Percentiles rank a stretch among this genome's conserved stretches.
phyloP scores from a whole-genome alignment of 495 filamentous ascomycete genomes.

The Aspergillus haitiensis region DNA sequence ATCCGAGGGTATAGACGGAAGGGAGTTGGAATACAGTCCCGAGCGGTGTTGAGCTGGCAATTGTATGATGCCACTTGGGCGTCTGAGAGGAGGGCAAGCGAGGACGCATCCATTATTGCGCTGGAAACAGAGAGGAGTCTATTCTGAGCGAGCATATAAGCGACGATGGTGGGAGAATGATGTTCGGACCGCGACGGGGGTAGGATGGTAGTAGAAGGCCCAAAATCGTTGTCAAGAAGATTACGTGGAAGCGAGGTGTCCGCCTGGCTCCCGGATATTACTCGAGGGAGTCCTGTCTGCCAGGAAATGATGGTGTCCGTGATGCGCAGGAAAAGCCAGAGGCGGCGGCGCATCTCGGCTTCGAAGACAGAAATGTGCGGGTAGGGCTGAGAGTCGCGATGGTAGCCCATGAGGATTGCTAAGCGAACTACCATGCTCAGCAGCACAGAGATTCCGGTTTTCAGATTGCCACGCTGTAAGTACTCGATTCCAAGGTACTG shows the following conservation, averaged over 20 bases:
- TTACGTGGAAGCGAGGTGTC: slow-evolving; percentile 38
- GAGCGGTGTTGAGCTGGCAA: slow-evolving; percentile 7
- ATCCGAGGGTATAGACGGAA: slow-evolving; percentile 57
- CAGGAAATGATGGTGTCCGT: slow-evolving; percentile 35
- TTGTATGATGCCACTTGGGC: slow-evolving; percentile 60
- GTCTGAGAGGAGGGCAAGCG: slow-evolving; percentile 62
- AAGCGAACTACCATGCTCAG: slow-evolving; percentile 3
- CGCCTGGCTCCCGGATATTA: slow-evolving; percentile 27
- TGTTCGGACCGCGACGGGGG: slow-evolving; percentile 32
- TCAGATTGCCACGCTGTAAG: slow-evolving; percentile 3
- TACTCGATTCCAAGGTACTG: slow-evolving; percentile 13
- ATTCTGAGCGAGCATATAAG: slow-evolving; percentile 34
- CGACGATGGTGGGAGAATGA: slow-evolving; percentile 12
- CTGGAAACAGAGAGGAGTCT: slow-evolving; percentile 35
- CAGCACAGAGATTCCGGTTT: slow-evolving; percentile 9
- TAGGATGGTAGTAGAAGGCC: slow-evolving; percentile 27
- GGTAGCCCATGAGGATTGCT: slow-evolving; percentile 20
- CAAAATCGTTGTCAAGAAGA: slow-evolving; percentile 37
- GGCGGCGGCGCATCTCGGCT: slow-evolving; percentile 39
- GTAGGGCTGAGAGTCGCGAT: slow-evolving; percentile 34
- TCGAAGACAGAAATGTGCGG: slow-evolving; percentile 30
- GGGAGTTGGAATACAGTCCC: slow-evolving; percentile 58
- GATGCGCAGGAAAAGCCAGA: slow-evolving; percentile 30
- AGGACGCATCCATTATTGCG: slow-evolving; percentile 37
- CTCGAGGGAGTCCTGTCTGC: slow-evolving; percentile 39